These are phyloP conservation scores for Chlorella sp. DNA, from an alignment of 139 green algal genomes.

Conservation along the genomic window DNA sequence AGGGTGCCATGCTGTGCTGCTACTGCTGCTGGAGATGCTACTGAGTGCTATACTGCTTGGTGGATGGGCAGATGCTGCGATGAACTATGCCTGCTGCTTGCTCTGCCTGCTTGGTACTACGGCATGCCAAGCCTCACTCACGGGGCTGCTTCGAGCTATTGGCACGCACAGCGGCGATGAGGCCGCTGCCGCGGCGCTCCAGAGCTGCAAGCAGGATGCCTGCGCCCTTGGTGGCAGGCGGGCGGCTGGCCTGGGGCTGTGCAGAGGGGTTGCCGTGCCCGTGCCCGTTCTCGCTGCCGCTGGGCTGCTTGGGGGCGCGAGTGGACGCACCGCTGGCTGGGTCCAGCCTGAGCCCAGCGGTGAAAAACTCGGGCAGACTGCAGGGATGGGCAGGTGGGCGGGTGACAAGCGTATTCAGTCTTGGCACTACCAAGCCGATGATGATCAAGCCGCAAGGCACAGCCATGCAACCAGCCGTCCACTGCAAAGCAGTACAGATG, in stretches of 20 bases:
- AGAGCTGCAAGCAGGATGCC: not conserved
- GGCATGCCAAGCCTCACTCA: no score
- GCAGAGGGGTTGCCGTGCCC: not conserved
- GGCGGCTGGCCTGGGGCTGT: not conserved
- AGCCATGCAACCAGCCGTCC: no score
- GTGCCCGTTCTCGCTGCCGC: not conserved
- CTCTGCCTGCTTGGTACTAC: not conserved
- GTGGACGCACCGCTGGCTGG: not conserved
- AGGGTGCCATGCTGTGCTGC: no score
- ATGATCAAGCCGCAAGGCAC: no score
- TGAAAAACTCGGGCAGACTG: constrained; percentile 22
- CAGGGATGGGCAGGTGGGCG: not conserved
- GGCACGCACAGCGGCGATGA: not conserved
- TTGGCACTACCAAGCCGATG: no score
- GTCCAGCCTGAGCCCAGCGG: not conserved
- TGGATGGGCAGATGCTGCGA: no score
- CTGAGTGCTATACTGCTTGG: no score
- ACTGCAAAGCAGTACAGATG: not conserved
- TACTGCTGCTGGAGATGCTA: no score
- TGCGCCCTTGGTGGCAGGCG: not conserved
- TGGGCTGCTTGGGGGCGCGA: not conserved
- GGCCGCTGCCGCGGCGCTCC: not conserved
- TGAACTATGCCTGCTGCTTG: no score
- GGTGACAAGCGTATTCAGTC: no score
- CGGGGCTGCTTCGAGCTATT: no score